A percentile compares a stretch with the other conserved stretches of the same genome.
Evolutionary conservation across 2,329 filamentous ascomycete genomes (phyloP).

Genomic region (Fusarium sp.): DNA sequence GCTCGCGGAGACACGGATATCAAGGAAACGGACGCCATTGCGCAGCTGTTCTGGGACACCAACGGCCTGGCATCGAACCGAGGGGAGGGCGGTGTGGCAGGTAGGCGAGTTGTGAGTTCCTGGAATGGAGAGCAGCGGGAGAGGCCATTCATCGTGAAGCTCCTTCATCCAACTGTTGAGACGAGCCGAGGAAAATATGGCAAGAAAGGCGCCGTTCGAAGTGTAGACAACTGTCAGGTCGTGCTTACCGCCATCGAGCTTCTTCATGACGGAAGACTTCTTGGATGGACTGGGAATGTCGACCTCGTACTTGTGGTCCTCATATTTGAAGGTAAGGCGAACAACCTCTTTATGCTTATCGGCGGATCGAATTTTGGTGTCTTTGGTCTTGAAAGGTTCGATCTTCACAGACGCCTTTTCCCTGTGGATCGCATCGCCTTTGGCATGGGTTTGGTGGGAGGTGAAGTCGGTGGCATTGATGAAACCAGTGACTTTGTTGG

Average conservation of each 20-base stretch:
- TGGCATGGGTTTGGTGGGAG: constrained; percentile 49
- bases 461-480: constrained; percentile 53
- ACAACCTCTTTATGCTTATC: constrained; percentile 70
- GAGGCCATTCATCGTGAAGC: constrained; percentile 72
- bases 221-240: constrained; percentile 73
- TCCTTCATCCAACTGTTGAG: constrained; percentile 82
- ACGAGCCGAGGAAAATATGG: constrained; percentile 74
- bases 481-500: constrained; percentile 53
- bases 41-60: constrained; percentile 77
- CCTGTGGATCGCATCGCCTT: constrained; percentile 66
- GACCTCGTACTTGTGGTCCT: constrained; percentile 67
- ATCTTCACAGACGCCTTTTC: constrained; percentile 70
- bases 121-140: constrained; percentile 86
- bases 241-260: constrained; percentile 59
- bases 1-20: constrained; percentile 74
- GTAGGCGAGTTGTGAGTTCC: constrained; percentile 96
- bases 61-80: constrained; percentile 90
- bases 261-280: constrained; percentile 67
- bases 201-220: constrained; percentile 60
- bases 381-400: constrained; percentile 70
- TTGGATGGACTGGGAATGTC: constrained; percentile 71
- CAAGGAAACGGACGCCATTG: constrained; percentile 93
- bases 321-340: constrained; percentile 75
- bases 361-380: constrained; percentile 63
- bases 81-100: constrained; percentile 82